Conservation (phyloP, 208 protist species). For the Porcisia deanei region DNA sequence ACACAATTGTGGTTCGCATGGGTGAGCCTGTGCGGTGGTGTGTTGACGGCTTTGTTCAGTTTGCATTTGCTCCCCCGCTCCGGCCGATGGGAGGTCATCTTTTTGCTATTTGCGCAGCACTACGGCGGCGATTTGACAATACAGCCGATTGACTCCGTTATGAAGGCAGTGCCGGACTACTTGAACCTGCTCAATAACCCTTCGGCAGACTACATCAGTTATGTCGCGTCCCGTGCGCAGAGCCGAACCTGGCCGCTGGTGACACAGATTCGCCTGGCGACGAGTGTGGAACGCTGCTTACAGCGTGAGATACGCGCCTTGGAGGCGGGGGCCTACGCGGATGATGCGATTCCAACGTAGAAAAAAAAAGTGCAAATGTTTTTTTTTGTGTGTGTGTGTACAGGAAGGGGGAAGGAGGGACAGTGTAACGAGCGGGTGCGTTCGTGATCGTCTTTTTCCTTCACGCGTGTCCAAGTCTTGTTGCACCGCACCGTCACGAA, state of each 20-base stretch:
- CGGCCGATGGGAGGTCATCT: constrained; percentile 38
- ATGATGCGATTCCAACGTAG: not conserved
- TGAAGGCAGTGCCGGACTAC: constrained; percentile 60
- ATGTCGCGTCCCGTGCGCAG: constrained; percentile 43
- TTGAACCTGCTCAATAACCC: constrained; percentile 71
- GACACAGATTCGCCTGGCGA: constrained; percentile 46
- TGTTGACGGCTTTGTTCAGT: constrained; percentile 47
- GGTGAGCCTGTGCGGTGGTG: constrained; percentile 34
- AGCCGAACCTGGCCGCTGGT: constrained; percentile 67
- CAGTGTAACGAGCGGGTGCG: too few relatives aligned
- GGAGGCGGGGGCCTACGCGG: constrained; percentile 3
- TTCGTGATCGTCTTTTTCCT: not conserved
- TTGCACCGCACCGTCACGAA: too few relatives aligned
- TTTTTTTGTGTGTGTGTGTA: not conserved
- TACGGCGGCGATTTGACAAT: constrained; percentile 78
- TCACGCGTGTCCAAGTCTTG: not conserved
- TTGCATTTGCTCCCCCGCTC: constrained; percentile 41
- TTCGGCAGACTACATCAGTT: constrained; percentile 61
- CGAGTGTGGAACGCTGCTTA: constrained; percentile 48
- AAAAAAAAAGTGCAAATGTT: not conserved
- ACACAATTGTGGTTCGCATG: constrained; percentile 32
- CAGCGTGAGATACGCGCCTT: constrained; percentile 34
- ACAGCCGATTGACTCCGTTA: constrained; percentile 52
- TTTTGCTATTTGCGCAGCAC: constrained; percentile 49
- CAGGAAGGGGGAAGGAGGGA: too few relatives aligned